Base-by-base conservation (phyloP, 1,284 basidiomycete species). In the Quambalaria eucalypti region DNA sequence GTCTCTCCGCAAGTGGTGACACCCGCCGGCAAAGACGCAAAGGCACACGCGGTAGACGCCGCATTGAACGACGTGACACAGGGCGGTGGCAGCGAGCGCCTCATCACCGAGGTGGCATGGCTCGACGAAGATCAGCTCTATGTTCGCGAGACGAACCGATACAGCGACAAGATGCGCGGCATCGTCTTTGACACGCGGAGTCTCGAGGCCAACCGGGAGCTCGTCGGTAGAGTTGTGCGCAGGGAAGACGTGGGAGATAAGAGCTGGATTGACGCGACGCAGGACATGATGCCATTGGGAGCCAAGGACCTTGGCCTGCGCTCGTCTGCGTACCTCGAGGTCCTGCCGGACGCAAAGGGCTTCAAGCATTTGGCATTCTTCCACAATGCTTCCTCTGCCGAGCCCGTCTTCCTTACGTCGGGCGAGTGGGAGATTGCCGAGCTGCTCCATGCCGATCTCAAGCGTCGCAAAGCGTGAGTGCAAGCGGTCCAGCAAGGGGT, bases 351-450 rank as follows among this genome's bases (percentile, higher is more conserved):
- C 9, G 39, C 48, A 1, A 44, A 65, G 10, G 69, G 69, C 1
- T 72, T 36, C 50, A 56, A 62, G 23, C 69, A 72, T 39, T 50
- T 72, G 19, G 69, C 69, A 6, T 65, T 60, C 33, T 72, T 58
- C 46, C 61, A 55, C 9, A 48, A 57, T 6, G 60, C 64, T 0
- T 28, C 40, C 1, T 51, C 57, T 1, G 50, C 55, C 7, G 12
- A 52, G 51, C 68, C 69, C 3, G 44, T 56, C 31, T 72, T 90
- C 80, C 78, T 97, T 30, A 96, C 93, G 0, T 79, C 78, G 1
- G 93, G 92, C 0, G 74, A 83, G 29, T 96, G 91, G 91, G 93
- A 98, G 76, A 87, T 97, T 3, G 81, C 81, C 19, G 80, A 80
- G 4, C 85, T 96, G 54, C 78, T 83, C 52, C 86, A 82, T 1